Evolutionary conservation across 371 early-diverging fungal genomes (phyloP), one percentile per base, ranked within the genome.

Genomic region (Lichtheimia corymbifera): DNA sequence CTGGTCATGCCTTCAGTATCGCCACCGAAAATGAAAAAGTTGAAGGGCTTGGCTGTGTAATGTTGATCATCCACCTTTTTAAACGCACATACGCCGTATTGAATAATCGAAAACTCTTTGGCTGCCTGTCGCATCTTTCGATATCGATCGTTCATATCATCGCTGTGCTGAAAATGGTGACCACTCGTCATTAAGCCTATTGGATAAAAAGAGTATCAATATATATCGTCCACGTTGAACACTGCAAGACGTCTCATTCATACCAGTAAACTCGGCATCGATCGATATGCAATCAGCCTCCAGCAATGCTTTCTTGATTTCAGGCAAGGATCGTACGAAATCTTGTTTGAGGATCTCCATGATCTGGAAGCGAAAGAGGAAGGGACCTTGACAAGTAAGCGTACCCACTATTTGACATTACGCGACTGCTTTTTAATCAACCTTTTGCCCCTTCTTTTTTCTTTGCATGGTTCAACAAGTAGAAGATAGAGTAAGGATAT

Each of bases 231-330:
- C 22, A 22, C 22, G 22, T 22, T 22, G 28, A 28, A 28, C 28
- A 45, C 17, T 47, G n/a, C 0, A 22, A 1, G 4, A 15, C 7
- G 17, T 53, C 0, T 0, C 30, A 24, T 50, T 30, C 56, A 24
- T 70, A 84, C 95, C 95, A 20, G 93, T 87, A 62, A 95, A 87
- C 74, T 95, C 95, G 35, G 90, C 84, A 73, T 95, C 95, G 43
- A 95, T 80, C 9, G 93, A 81, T 41, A 91, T 80, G 68, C 92
- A 91, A 61, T 91, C 93, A 53, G 88, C 84, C 50, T 79, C 80
- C 0, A 70, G 52, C 50, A 95, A 79, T 42, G 92, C 87, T 53
- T 80, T 74, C 59, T 73, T 61, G 54, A 95, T 81, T 53, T 70
- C 63, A 17, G 79, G 79, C 50, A 91, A 77, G 14, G 69, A 69